phyloP scores from a whole-genome alignment of 345 rosid species.

The Lagerstroemia speciosa region DNA sequence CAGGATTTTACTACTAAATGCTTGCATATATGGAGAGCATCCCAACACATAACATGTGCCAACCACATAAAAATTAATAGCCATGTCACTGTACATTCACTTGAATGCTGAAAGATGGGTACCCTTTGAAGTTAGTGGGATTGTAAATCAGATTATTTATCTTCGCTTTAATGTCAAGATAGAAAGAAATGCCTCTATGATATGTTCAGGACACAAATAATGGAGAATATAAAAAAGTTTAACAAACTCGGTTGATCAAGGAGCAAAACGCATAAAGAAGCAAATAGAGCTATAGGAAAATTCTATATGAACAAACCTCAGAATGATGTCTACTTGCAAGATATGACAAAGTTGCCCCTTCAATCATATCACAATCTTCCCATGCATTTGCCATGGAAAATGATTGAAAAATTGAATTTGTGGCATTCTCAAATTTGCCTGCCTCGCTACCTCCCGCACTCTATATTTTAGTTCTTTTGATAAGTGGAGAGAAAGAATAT shows the following conservation, averaged over 20 bases:
- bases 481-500: background rate
- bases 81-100: background rate
- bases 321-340: constrained; percentile 19
- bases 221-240: background rate
- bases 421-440: constrained; percentile 8
- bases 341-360: constrained; percentile 6
- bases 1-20: too few species aligned
- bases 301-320: constrained; percentile 28
- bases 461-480: constrained; percentile 5
- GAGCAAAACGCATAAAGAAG: background rate
- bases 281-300: background rate
- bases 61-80: background rate
- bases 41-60: background rate
- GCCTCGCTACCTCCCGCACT: background rate
- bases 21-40: background rate
- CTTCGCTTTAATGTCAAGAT: background rate
- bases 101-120: background rate
- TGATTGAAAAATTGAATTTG: constrained; percentile 10
- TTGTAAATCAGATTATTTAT: background rate
- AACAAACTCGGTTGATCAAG: background rate
- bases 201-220: background rate
- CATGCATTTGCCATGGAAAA: constrained; percentile 14
- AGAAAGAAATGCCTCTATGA: background rate
- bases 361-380: constrained; percentile 17
- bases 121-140: background rate